Conservation (phyloP, 768 basidiomycete species). For the Leccinum disarticulatum region DNA sequence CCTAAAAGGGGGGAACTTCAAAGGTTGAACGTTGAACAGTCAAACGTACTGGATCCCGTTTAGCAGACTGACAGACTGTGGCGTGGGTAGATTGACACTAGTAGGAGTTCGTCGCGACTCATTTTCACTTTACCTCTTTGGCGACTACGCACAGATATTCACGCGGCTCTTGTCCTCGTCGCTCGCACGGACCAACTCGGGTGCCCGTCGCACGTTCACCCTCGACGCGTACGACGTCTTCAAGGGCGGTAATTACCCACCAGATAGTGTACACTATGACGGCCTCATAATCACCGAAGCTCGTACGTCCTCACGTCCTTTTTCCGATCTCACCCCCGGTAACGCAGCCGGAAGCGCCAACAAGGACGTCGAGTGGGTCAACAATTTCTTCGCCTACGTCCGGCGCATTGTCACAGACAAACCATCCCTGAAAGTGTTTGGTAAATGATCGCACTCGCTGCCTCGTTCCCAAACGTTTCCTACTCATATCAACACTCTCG, state of each 20-base stretch:
- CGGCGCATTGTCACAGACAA: constrained; percentile 48
- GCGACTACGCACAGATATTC: constrained; percentile 61
- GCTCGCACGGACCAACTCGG: constrained; percentile 20
- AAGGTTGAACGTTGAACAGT: no score
- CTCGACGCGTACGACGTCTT: constrained; percentile 38
- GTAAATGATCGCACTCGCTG: constrained; percentile 29
- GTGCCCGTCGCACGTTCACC: constrained; percentile 1
- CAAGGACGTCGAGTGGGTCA: constrained; percentile 63
- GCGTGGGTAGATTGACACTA: constrained; percentile 17
- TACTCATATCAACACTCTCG: not conserved
- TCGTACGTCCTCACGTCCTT: no score
- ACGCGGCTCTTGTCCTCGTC: constrained; percentile 40
- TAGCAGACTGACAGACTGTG: no score
- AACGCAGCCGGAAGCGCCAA: constrained; percentile 59
- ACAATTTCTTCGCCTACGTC: constrained; percentile 49
- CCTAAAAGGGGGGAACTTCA: no score
- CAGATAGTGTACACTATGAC: no score
- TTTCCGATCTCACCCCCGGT: no score
- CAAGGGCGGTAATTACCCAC: no score
- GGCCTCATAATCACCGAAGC: no score
- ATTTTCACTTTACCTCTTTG: constrained; percentile 19
- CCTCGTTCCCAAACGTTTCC: not conserved
- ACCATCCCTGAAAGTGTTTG: constrained; percentile 70
- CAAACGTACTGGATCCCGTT: no score
- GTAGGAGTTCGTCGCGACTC: no score